A percentile compares a stretch with the other conserved stretches of the same genome.
These are phyloP conservation scores for Sphaerosporella brunnea DNA, from an alignment of 495 filamentous ascomycete species.

Conservation along the genomic window DNA sequence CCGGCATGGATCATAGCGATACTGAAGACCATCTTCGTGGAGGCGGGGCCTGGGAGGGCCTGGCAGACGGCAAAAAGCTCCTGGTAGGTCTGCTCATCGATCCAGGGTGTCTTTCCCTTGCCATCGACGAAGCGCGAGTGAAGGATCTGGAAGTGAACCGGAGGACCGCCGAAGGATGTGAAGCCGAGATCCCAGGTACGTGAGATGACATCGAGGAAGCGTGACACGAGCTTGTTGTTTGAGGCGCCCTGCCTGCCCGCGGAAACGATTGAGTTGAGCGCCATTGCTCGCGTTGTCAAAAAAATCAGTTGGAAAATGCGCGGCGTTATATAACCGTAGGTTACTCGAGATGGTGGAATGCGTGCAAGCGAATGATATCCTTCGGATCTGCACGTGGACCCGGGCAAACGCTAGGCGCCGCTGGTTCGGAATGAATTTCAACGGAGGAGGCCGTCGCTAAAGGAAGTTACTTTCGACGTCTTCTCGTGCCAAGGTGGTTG, in stretches of 20 bases:
- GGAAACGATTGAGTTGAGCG: not conserved
- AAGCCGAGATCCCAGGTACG: constrained; percentile 44
- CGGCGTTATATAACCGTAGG: too few relatives aligned
- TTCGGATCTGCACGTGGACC: too few relatives aligned
- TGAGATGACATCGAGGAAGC: constrained; percentile 27
- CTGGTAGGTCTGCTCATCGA: constrained; percentile 64
- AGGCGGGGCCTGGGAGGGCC: constrained; percentile 55
- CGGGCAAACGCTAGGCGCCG: too few relatives aligned
- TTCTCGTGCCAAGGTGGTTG: too few relatives aligned
- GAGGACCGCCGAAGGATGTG: constrained; percentile 42
- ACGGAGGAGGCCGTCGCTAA: too few relatives aligned
- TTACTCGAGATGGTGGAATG: too few relatives aligned
- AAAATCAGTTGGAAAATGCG: too few relatives aligned
- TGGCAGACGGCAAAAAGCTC: constrained; percentile 69
- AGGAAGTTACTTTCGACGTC: too few relatives aligned
- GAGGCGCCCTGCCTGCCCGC: not conserved
- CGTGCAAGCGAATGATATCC: too few relatives aligned
- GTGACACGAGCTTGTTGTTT: constrained; percentile 2
- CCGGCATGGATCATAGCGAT: constrained; percentile 51
- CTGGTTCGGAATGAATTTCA: too few relatives aligned
- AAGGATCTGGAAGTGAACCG: constrained; percentile 44
- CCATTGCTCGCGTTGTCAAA: too few relatives aligned
- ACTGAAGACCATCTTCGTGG: constrained; percentile 66
- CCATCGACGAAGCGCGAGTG: constrained; percentile 47
- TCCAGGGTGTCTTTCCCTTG: constrained; percentile 39